phyloP scores from a whole-genome alignment of 306 rosid species.

The Astragalus membranaceus region DNA sequence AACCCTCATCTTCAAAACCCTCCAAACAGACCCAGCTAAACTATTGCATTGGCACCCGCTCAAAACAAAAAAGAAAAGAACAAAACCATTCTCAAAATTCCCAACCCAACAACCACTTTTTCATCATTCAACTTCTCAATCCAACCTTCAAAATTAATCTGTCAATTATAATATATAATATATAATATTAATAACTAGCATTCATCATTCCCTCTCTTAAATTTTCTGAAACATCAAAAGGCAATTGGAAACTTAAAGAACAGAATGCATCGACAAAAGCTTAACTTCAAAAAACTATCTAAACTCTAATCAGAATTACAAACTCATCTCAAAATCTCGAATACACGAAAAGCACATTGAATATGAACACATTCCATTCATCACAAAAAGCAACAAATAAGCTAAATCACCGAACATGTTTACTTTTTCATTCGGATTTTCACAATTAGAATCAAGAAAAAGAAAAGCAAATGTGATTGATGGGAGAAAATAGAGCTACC shows the following conservation, averaged over 20 bases:
- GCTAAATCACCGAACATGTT: too few relatives aligned
- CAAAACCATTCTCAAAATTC: neutral
- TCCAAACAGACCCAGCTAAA: neutral
- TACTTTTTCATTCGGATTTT: too few relatives aligned
- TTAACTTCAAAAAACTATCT: too few relatives aligned
- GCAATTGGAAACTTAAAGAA: neutral
- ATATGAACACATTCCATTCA: too few relatives aligned
- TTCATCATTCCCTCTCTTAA: neutral
- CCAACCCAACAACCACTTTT: neutral
- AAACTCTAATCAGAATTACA: too few relatives aligned
- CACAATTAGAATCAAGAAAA: neutral
- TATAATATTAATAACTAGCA: neutral
- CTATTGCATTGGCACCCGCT: neutral
- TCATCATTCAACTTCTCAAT: neutral
- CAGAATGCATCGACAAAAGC: neutral
- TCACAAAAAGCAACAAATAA: too few relatives aligned
- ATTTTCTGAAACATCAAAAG: neutral
- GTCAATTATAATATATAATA: neutral
- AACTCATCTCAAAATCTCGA: too few relatives aligned
- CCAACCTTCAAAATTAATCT: neutral
- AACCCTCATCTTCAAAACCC: too few relatives aligned
- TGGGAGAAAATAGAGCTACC: conserved; percentile 27
- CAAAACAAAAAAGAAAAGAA: neutral
- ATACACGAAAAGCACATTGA: too few relatives aligned
- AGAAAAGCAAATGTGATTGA: neutral